phyloP scores from a whole-genome alignment of 1,284 basidiomycete genomes.

The Xanthoconium separans region DNA sequence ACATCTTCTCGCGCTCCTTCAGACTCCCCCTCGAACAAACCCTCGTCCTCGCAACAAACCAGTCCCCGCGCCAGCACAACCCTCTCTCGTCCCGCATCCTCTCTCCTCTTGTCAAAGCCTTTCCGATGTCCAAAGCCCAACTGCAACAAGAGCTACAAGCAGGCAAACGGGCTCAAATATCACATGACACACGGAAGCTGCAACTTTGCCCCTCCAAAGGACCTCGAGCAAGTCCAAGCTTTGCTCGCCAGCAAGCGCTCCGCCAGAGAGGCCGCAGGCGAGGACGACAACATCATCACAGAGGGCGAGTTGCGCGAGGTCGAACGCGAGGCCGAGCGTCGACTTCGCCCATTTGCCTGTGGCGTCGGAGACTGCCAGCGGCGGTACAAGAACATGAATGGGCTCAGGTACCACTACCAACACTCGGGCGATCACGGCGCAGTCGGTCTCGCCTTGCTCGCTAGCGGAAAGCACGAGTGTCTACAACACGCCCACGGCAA shows the following conservation, averaged over 20 bases:
- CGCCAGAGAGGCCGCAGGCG: slow-evolving; percentile 37
- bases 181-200: slow-evolving; percentile 94
- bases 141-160: slow-evolving; percentile 99
- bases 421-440: slow-evolving; percentile 95
- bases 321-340: slow-evolving; percentile 78
- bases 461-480: slow-evolving; percentile 79
- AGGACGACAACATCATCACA: slow-evolving; percentile 46
- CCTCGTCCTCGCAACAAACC: slow-evolving; percentile 21
- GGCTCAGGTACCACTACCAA: slow-evolving; percentile 93
- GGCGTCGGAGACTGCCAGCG: slow-evolving; percentile 90
- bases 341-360: slow-evolving; percentile 83
- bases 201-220: slow-evolving; percentile 85
- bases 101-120: slow-evolving; percentile 74
- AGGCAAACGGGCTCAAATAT: slow-evolving; percentile 95
- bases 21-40: slow-evolving; percentile 12
- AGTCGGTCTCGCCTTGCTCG: slow-evolving; percentile 80
- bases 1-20: slow-evolving; percentile 16
- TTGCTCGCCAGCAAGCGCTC: slow-evolving; percentile 60
- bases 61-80: slow-evolving; percentile 45
- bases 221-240: slow-evolving; percentile 70
- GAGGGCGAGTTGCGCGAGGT: slow-evolving; percentile 73
- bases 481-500: slow-evolving; percentile 35
- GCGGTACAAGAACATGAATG: slow-evolving; percentile 99
- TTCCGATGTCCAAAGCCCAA: slow-evolving; percentile 97
- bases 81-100: slow-evolving; percentile 50